Evolutionary conservation across 2,329 filamentous ascomycete genomes (phyloP).

Genomic region (Sphaceloma murrayae): DNA sequence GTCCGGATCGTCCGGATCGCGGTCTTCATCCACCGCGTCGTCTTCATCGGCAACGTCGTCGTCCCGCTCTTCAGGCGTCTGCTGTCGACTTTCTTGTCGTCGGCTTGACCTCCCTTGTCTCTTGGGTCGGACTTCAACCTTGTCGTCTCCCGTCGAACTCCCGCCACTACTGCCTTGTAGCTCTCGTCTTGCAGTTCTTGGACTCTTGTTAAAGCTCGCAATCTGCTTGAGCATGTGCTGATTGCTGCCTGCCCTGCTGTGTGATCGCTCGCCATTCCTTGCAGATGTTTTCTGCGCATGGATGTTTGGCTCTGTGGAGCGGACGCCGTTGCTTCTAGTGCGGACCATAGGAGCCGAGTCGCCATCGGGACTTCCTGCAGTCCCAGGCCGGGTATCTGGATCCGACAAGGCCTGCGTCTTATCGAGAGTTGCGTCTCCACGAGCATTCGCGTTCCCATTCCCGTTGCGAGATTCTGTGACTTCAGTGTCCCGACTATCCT

Average conservation of each 20-base stretch:
- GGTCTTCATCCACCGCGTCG: slow-evolving; percentile 37
- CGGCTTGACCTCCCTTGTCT: slow-evolving; percentile 5
- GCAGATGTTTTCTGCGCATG: slow-evolving; percentile 6
- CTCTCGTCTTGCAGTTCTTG: slow-evolving; percentile 26
- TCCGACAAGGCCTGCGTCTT: slow-evolving; percentile 14
- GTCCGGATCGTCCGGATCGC: slow-evolving; percentile 44
- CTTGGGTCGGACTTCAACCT: slow-evolving; percentile 8
- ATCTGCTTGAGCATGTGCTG: slow-evolving; percentile 32
- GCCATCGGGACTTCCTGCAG: slow-evolving; percentile 1
- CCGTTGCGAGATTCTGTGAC: background rate
- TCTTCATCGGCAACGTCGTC: slow-evolving; percentile 15
- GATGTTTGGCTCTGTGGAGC: slow-evolving; percentile 1
- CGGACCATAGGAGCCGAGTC: slow-evolving; percentile 5
- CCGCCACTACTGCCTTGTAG: slow-evolving; percentile 3
- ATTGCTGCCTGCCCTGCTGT: slow-evolving; percentile 26
- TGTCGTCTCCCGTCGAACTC: slow-evolving; percentile 7
- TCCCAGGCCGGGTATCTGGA: slow-evolving; percentile 8
- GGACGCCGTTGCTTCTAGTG: slow-evolving; percentile 13
- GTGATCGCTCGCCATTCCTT: slow-evolving; percentile 2
- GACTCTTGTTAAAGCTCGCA: slow-evolving; percentile 31
- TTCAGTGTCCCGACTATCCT: slow-evolving; percentile 2
- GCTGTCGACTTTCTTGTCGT: slow-evolving; percentile 12
- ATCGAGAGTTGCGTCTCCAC: slow-evolving; percentile 19
- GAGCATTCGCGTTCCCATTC: slow-evolving; percentile 20
- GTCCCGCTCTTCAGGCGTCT: slow-evolving; percentile 1